These are phyloP conservation scores for Stephanodiscus minutulus DNA, from an alignment of 108 stramenopile species.

Conservation along the genomic window DNA sequence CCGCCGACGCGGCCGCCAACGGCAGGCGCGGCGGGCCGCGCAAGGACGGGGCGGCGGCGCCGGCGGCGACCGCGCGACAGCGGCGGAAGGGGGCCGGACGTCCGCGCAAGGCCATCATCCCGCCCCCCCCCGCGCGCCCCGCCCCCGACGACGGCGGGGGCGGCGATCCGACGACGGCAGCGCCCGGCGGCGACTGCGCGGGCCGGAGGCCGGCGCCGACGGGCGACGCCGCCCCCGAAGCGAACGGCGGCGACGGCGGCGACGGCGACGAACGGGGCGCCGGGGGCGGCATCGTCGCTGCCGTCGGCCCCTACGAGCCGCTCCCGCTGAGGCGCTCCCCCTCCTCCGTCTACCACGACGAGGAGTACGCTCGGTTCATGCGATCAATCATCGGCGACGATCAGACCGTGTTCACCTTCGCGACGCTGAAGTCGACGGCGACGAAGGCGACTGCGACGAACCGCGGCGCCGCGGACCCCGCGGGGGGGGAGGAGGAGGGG, in stretches of 20 bases:
- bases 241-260: not conserved
- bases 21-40: not conserved
- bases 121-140: not conserved
- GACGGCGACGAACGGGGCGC: not conserved
- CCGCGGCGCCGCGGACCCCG: too few species aligned
- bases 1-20: not conserved
- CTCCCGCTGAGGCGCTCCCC: not conserved
- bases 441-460: too few species aligned
- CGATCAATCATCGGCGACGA: constrained; percentile 41
- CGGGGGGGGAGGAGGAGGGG: not conserved
- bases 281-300: not conserved
- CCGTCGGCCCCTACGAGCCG: not conserved
- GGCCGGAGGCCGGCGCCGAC: not conserved
- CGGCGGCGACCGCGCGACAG: not conserved
- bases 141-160: not conserved
- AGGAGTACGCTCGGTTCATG: constrained; percentile 45
- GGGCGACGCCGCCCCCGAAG: not conserved
- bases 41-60: too few species aligned
- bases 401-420: constrained; percentile 29
- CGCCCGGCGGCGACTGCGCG: not conserved
- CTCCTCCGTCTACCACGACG: constrained; percentile 16
- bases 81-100: constrained; percentile 10
- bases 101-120: not conserved
- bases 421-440: constrained; percentile 19
- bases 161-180: not conserved